Base-by-base conservation (phyloP, 2,329 filamentous ascomycete genomes). In the Chaetomium globosum region DNA sequence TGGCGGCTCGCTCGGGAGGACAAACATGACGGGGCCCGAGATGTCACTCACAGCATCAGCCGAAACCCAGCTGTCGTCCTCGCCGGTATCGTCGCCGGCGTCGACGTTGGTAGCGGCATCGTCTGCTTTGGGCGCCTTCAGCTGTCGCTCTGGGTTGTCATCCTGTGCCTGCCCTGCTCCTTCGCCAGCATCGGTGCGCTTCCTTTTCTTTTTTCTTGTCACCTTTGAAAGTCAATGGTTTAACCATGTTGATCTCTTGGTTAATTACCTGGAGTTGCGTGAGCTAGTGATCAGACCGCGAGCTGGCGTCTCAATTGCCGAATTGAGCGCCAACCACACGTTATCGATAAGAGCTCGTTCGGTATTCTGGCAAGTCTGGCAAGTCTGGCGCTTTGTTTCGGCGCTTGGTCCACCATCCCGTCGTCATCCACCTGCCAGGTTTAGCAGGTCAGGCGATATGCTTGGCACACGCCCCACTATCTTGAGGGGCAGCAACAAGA, bases 131-230 rank as follows among this genome's bases (percentile, higher is more conserved):
- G 73, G 66, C 26, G 78, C 73, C 65, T 77, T 75, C 46, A 73
- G 62, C 71, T 80, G 69, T 74, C 72, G 51, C 73, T 75, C 65
- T 67, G 70, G 65, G 57, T 73, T 71, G 33, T 75, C 77, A 58
- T 73, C 74, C 54, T 77, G 75, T 30, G 80, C 78, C 66, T 77
- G 75, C 31, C 80, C 78, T 66, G 82, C 79, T 52, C 86, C 81
- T 52, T 80, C 80, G 60, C 82, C 81, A 56, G 80, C 79, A 55
- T 83, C 81, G 59, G 84, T 79, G 71, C 91, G 87, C 84, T 97
- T 97, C 77, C 92, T 86, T 83, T 97, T 97, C 79, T 95, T 97
- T 66, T 80, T 95, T 95, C 79, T 96, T 97, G 80, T 99, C 95
- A 82, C 95, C 95, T 80, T 99, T 99, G 84, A 99, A 99, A 57